Conservation (phyloP, 2,329 filamentous ascomycete genomes). For the Monosporascus ibericus region DNA sequence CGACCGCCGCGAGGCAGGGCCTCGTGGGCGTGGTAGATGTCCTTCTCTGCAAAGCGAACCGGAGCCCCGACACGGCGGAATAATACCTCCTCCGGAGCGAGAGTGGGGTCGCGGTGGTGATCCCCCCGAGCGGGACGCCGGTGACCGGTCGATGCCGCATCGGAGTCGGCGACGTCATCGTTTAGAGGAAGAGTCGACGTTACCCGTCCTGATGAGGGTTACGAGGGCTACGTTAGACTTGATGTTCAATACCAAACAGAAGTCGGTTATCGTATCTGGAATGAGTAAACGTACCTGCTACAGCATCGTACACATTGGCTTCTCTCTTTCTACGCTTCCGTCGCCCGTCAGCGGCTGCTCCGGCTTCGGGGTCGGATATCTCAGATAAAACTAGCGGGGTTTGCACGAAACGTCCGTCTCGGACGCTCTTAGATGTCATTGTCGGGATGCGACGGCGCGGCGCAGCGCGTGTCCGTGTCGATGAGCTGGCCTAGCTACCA, state of each 20-base stretch:
- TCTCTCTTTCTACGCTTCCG: slow-evolving; percentile 21
- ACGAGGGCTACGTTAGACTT: slow-evolving; percentile 10
- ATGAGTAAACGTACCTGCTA: slow-evolving; percentile 49
- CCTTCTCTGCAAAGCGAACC: slow-evolving; percentile 61
- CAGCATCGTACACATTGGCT: slow-evolving; percentile 65
- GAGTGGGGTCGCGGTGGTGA: slow-evolving; percentile 26
- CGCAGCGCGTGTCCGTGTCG: too few species aligned
- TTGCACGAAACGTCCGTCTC: slow-evolving; percentile 12
- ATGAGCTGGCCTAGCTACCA: too few species aligned
- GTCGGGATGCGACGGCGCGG: neutral
- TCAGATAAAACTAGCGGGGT: slow-evolving; percentile 11
- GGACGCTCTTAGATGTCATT: slow-evolving; percentile 18
- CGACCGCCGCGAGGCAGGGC: slow-evolving; percentile 40
- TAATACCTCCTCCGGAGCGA: slow-evolving; percentile 65
- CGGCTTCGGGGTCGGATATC: slow-evolving; percentile 13
- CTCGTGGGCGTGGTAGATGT: slow-evolving; percentile 64
- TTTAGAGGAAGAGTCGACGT: slow-evolving; percentile 24
- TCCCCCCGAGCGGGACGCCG: slow-evolving; percentile 13
- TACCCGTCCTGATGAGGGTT: slow-evolving; percentile 26
- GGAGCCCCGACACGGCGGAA: slow-evolving; percentile 62
- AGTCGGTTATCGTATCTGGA: neutral
- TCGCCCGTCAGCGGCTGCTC: slow-evolving; percentile 10
- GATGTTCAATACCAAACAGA: neutral
- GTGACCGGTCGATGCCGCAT: slow-evolving; percentile 3
- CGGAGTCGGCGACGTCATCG: slow-evolving; percentile 12